phyloP scores from a whole-genome alignment of 2,329 filamentous ascomycete genomes.

The Cladophialophora yegresii region DNA sequence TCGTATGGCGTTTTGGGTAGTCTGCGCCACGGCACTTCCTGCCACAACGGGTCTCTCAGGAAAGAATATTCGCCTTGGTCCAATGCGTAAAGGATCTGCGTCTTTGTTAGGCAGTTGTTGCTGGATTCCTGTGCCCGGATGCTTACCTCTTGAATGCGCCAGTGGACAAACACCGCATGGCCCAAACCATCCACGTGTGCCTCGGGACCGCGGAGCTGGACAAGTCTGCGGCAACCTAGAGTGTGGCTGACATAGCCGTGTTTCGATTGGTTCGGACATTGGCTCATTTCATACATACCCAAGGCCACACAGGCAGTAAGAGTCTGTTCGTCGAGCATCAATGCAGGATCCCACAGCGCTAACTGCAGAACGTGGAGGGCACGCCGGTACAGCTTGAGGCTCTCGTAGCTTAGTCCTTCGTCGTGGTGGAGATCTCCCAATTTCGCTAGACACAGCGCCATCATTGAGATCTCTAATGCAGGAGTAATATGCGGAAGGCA shows the following conservation, averaged over 20 bases:
- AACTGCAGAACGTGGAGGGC: constrained; percentile 42
- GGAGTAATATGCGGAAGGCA: constrained; percentile 35
- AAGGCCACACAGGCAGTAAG: constrained; percentile 43
- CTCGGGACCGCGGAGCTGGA: constrained; percentile 41
- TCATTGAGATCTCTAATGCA: constrained; percentile 39
- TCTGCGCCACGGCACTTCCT: constrained; percentile 39
- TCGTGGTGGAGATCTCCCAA: constrained; percentile 37
- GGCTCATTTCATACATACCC: constrained; percentile 42
- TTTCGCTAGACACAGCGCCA: constrained; percentile 39
- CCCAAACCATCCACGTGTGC: constrained; percentile 40
- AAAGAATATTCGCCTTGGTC: constrained; percentile 36
- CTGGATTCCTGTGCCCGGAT: constrained; percentile 17
- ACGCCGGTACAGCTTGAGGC: constrained; percentile 41
- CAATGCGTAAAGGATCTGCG: constrained; percentile 41
- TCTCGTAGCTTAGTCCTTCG: constrained; percentile 33
- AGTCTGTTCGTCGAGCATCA: constrained; percentile 43
- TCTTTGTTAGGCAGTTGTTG: constrained; percentile 2
- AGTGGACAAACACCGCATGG: constrained; percentile 42
- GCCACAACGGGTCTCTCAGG: constrained; percentile 40
- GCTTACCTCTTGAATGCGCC: constrained; percentile 37
- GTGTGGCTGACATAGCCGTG: constrained; percentile 41
- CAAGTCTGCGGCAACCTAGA: constrained; percentile 40
- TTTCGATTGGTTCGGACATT: constrained; percentile 41
- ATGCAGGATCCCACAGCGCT: constrained; percentile 40
- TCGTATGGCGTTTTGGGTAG: constrained; percentile 38